phyloP scores from a whole-genome alignment of 1,139 yeast genomes.

The Geotrichum cucujoidarum region DNA sequence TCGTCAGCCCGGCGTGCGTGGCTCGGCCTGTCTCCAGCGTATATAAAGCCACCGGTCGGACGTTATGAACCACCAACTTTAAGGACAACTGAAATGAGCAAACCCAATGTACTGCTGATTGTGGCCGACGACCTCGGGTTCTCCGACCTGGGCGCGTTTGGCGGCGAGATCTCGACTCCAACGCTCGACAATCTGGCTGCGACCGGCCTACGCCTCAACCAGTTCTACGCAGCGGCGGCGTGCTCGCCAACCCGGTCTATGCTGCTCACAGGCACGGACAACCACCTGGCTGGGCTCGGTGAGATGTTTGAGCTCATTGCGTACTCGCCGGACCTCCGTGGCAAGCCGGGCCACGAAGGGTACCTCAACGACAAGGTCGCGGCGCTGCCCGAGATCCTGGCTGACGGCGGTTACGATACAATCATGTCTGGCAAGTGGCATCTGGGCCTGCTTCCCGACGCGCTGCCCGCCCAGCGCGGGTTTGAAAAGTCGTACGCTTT shows the following conservation, averaged over 20 bases:
- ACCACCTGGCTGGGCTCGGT: slow-evolving; percentile 58
- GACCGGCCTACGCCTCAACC: slow-evolving; percentile 48
- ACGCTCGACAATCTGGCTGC: slow-evolving; percentile 45
- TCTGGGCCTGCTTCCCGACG: slow-evolving; percentile 45
- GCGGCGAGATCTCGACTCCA: slow-evolving; percentile 58
- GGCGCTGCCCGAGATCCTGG: slow-evolving; percentile 48
- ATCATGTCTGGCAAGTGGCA: slow-evolving; percentile 58
- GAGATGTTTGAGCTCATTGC: slow-evolving; percentile 52
- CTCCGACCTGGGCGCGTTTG: slow-evolving; percentile 53
- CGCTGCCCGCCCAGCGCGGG: slow-evolving; percentile 51
- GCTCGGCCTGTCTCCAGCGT: too few species aligned
- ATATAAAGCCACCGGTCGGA: too few species aligned
- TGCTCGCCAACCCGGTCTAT: slow-evolving; percentile 63
- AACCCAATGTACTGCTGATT: slow-evolving; percentile 47
- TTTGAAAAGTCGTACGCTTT: slow-evolving; percentile 49
- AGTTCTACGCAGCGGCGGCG: slow-evolving; percentile 61
- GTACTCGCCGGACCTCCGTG: slow-evolving; percentile 27
- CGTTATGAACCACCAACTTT: too few species aligned
- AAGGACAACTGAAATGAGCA: too few species aligned
- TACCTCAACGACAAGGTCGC: slow-evolving; percentile 50
- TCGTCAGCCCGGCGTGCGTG: too few species aligned
- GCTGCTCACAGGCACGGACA: slow-evolving; percentile 57
- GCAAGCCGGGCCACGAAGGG: slow-evolving; percentile 56
- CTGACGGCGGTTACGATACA: slow-evolving; percentile 48
- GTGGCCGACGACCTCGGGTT: slow-evolving; percentile 62